Evolutionary conservation across 2,329 filamentous ascomycete genomes (phyloP).

Genomic region (Nigrospora oryzae): DNA sequence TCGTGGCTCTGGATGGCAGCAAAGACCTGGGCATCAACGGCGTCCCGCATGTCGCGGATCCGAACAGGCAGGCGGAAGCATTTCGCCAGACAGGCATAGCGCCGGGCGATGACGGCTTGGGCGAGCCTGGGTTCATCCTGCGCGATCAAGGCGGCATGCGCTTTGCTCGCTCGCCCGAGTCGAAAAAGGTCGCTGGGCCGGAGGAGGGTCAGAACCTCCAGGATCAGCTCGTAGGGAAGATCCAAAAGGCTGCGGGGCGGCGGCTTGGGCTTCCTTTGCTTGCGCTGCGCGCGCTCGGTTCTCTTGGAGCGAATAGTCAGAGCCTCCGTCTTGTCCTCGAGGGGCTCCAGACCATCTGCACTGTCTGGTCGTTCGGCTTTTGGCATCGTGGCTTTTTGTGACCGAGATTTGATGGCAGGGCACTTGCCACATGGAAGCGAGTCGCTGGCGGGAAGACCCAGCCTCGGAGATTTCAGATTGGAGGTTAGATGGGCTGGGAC

Average conservation of each 20-base stretch:
- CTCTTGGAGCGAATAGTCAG: slow-evolving; percentile 42
- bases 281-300: slow-evolving; percentile 33
- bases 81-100: slow-evolving; percentile 40
- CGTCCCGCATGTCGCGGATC: slow-evolving; percentile 20
- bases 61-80: slow-evolving; percentile 43
- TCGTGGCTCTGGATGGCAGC: slow-evolving; percentile 24
- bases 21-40: slow-evolving; percentile 26
- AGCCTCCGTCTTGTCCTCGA: slow-evolving; percentile 31
- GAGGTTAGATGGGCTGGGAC: no score
- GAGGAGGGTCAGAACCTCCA: slow-evolving; percentile 36
- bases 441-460: no score
- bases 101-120: slow-evolving; percentile 29
- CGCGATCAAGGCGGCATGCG: slow-evolving; percentile 32
- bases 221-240: slow-evolving; percentile 44
- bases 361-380: slow-evolving; percentile 9
- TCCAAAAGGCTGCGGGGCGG: slow-evolving; percentile 28
- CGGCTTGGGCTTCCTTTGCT: slow-evolving; percentile 26
- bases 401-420: no score
- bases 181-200: slow-evolving; percentile 41
- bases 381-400: no score
- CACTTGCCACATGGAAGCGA: no score
- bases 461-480: no score
- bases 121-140: slow-evolving; percentile 34
- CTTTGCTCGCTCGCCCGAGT: slow-evolving; percentile 31
- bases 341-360: slow-evolving; percentile 37